These are phyloP conservation scores for Rhizophagus clarus DNA, from an alignment of 192 early-diverging fungal species.

Conservation along the genomic window DNA sequence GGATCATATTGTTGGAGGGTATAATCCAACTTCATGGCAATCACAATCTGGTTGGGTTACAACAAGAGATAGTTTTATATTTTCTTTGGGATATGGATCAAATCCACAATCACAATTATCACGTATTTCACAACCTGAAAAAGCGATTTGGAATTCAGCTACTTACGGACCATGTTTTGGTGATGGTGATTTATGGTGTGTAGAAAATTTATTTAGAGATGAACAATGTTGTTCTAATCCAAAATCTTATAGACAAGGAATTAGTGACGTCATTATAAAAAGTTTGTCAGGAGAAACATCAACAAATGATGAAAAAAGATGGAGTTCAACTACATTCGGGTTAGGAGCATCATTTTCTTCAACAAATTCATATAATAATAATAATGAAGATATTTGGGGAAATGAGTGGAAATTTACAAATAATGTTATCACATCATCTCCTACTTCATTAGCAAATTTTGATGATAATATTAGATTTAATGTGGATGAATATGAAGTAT, in stretches of 20 bases:
- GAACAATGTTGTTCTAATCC: not conserved
- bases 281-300: not conserved
- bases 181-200: not conserved
- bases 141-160: not conserved
- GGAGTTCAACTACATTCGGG: not conserved
- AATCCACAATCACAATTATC: not conserved
- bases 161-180: slow-evolving; percentile 8
- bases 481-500: slow-evolving; percentile 15
- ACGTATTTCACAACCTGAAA: not conserved
- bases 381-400: not conserved
- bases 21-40: slow-evolving; percentile 4
- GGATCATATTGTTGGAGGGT: slow-evolving; percentile 5
- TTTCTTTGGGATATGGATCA: not conserved
- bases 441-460: not conserved
- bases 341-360: not conserved
- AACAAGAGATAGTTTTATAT: not conserved
- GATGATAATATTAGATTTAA: not conserved
- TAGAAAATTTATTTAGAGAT: not conserved
- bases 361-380: not conserved
- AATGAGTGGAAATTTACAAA: not conserved
- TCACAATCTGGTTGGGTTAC: not conserved
- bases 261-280: not conserved
- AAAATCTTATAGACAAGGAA: not conserved
- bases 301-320: not conserved
- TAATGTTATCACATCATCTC: not conserved